Conservation (phyloP, 2,329 filamentous ascomycete species). For the Diaporthe ampelina region DNA sequence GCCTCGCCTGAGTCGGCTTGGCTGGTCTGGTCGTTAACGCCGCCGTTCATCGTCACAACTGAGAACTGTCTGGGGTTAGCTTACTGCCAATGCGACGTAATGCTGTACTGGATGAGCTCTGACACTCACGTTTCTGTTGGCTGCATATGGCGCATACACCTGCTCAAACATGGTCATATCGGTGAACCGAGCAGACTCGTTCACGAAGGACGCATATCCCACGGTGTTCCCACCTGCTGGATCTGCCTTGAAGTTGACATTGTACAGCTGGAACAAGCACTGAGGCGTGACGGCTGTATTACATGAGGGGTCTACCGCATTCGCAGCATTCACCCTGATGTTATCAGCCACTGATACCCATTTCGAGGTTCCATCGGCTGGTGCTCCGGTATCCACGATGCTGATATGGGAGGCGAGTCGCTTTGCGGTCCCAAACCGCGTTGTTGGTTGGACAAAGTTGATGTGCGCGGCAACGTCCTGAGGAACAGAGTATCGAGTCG, state of each 20-base stretch:
- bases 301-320: slow-evolving; percentile 41
- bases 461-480: slow-evolving; percentile 55
- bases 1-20: slow-evolving; percentile 44
- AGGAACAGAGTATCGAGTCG: slow-evolving; percentile 48
- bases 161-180: slow-evolving; percentile 57
- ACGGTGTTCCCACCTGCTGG: slow-evolving; percentile 60
- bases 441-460: slow-evolving; percentile 61
- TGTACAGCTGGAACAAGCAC: slow-evolving; percentile 64
- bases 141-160: slow-evolving; percentile 55
- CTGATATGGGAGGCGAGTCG: slow-evolving; percentile 29
- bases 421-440: slow-evolving; percentile 57
- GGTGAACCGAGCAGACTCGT: slow-evolving; percentile 61
- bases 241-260: slow-evolving; percentile 60
- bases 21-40: slow-evolving; percentile 55
- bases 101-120: fast-evolving
- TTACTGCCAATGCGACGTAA: fast-evolving
- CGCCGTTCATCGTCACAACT: slow-evolving; percentile 56
- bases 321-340: neutral
- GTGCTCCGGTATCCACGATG: slow-evolving; percentile 23
- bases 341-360: slow-evolving; percentile 41
- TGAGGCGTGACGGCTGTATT: slow-evolving; percentile 57
- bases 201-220: slow-evolving; percentile 66
- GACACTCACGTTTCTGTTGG: slow-evolving; percentile 49
- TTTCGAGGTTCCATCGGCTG: slow-evolving; percentile 41
- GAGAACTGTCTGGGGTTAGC: slow-evolving; percentile 49